Percentiles rank a stretch among this genome's conserved stretches.
These are phyloP conservation scores for Russula olivacea DNA, from an alignment of 768 basidiomycete genomes.

Conservation along the genomic window DNA sequence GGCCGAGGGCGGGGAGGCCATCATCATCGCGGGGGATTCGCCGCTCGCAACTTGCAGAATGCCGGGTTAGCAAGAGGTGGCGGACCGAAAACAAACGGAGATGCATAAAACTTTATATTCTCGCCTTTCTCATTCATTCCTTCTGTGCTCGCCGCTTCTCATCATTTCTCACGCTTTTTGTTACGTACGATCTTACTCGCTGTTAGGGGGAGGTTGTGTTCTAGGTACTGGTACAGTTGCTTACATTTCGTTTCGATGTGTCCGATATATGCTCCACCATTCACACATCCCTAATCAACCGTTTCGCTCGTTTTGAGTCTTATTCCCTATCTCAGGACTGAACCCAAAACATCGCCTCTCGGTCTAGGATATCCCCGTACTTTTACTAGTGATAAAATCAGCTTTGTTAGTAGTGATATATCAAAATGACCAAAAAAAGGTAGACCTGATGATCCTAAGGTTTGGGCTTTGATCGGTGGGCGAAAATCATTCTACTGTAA, in stretches of 20 bases:
- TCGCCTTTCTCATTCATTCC: background rate
- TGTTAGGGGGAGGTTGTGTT: conserved; percentile 8
- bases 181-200: conserved; percentile 15
- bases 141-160: background rate
- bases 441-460: no score
- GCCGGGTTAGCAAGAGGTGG: conserved; percentile 53
- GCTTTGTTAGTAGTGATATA: no score
- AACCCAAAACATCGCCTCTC: no score
- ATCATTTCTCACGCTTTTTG: conserved; percentile 2
- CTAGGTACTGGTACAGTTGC: conserved; percentile 16
- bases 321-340: no score
- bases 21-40: conserved; percentile 44
- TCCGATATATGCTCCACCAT: conserved; percentile 16
- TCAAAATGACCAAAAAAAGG: no score
- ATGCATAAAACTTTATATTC: conserved; percentile 15
- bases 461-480: no score
- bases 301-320: background rate
- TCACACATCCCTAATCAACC: conserved; percentile 10
- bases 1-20: conserved; percentile 51
- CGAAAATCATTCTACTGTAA: no score
- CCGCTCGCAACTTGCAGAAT: conserved; percentile 59
- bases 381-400: no score
- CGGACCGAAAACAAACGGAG: conserved; percentile 29
- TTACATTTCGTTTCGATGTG: conserved; percentile 18
- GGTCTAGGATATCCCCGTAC: no score